Evolutionary conservation across 768 basidiomycete species (phyloP).

Genomic region (Tylopilus vinaceipallidus): DNA sequence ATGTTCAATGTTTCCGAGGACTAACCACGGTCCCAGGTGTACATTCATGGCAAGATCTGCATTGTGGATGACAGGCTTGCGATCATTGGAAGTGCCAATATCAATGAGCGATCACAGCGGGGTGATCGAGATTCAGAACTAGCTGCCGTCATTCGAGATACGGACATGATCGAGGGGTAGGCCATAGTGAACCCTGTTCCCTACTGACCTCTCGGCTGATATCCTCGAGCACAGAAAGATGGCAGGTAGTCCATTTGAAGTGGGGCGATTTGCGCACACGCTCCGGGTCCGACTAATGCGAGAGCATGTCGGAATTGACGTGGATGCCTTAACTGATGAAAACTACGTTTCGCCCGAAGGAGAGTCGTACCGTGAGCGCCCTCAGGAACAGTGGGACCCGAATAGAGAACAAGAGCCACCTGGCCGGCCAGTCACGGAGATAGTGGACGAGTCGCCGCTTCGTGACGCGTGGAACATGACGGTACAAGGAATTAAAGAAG

Average conservation of each 20-base stretch:
- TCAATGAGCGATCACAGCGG: conserved; percentile 94
- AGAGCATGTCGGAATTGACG: conserved; percentile 94
- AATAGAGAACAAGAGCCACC: conserved; percentile 61
- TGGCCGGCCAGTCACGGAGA: conserved; percentile 40
- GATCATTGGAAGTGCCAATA: conserved; percentile 95
- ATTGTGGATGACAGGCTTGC: conserved; percentile 94
- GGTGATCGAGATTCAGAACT: conserved; percentile 98
- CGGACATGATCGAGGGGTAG: conserved; percentile 93
- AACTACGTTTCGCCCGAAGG: conserved; percentile 59
- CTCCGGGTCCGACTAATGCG: conserved; percentile 92
- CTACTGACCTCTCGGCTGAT: neutral
- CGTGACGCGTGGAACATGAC: conserved; percentile 36
- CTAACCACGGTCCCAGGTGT: conserved; percentile 50
- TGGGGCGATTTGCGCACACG: conserved; percentile 95
- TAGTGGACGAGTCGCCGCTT: conserved; percentile 36
- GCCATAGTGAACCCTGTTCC: conserved; percentile 20
- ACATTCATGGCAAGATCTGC: conserved; percentile 72
- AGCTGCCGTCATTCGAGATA: conserved; percentile 90
- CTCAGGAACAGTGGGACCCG: conserved; percentile 70
- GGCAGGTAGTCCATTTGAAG: conserved; percentile 93
- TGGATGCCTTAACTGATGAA: conserved; percentile 81
- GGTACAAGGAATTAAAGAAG: conserved; percentile 45
- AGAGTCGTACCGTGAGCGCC: conserved; percentile 41
- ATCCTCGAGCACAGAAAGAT: conserved; percentile 59
- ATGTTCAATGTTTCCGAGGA: neutral